These are phyloP conservation scores for Lentinula detonsa DNA, from an alignment of 768 basidiomycete species.

Conservation along the genomic window DNA sequence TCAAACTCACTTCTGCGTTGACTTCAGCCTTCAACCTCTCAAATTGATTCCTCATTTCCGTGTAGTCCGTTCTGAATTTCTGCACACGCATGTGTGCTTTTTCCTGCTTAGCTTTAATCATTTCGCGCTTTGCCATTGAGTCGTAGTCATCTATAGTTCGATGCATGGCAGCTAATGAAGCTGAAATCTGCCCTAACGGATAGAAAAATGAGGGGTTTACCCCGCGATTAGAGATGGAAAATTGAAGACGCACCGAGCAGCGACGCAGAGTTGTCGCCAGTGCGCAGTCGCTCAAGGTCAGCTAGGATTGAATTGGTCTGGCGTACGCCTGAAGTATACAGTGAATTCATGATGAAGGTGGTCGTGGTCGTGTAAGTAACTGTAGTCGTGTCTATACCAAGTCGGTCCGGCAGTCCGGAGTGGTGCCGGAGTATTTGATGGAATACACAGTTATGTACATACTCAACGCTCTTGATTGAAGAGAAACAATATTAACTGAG, in stretches of 20 bases:
- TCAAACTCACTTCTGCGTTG: constrained; percentile 30
- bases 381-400: background rate
- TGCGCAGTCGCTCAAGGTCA: constrained; percentile 78
- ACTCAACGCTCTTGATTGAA: too few relatives aligned
- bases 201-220: constrained; percentile 10
- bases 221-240: constrained; percentile 11
- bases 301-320: constrained; percentile 86
- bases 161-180: constrained; percentile 92
- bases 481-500: too few relatives aligned
- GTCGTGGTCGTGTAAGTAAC: background rate
- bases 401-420: too few relatives aligned
- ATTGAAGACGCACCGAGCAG: constrained; percentile 64
- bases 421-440: too few relatives aligned
- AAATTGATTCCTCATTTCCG: constrained; percentile 77
- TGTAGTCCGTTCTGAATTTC: constrained; percentile 85
- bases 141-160: constrained; percentile 97
- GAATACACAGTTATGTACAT: too few relatives aligned
- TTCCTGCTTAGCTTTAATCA: constrained; percentile 94
- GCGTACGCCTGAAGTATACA: constrained; percentile 89
- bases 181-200: constrained; percentile 88
- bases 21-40: constrained; percentile 68
- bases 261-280: constrained; percentile 76
- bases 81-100: constrained; percentile 94
- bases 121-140: constrained; percentile 92
- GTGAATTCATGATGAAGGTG: constrained; percentile 70